Conservation (phyloP, 306 rosid species). For the Elaeagnus macrophylla region DNA sequence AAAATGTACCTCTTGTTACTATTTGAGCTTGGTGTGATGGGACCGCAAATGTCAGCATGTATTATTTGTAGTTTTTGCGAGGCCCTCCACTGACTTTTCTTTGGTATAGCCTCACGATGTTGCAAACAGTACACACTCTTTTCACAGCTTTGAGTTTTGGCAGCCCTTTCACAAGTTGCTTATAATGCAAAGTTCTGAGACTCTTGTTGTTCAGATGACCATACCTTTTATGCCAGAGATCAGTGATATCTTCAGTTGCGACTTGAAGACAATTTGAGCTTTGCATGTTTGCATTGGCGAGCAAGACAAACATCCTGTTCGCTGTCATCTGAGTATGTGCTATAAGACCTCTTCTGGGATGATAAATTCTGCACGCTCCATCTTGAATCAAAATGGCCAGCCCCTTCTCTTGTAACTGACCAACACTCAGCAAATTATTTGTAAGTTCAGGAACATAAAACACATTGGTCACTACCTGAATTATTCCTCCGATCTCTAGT, state of each 20-base stretch:
- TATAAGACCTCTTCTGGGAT: background rate
- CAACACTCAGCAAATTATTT: background rate
- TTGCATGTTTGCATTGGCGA: background rate
- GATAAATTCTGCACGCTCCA: background rate
- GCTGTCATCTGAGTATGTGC: background rate
- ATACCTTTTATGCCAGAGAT: no score
- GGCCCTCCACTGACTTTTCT: slow-evolving; percentile 9
- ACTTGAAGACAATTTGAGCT: background rate
- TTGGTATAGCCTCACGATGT: background rate
- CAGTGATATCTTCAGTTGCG: no score
- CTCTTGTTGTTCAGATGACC: no score
- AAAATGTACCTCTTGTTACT: slow-evolving; percentile 4
- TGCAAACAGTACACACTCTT: background rate
- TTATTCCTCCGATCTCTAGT: background rate
- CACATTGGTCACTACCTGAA: background rate
- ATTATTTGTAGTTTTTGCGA: background rate
- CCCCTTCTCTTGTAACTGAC: background rate
- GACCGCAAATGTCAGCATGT: slow-evolving; percentile 3
- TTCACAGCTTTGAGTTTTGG: background rate
- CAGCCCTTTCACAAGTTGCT: background rate
- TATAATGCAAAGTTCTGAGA: no score
- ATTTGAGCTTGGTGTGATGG: background rate
- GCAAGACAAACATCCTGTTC: background rate
- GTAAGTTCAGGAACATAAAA: background rate
- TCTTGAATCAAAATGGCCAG: background rate